Evolutionary conservation across 192 early-diverging fungal genomes (phyloP).

Genomic region (Backusella tarrabulga): DNA sequence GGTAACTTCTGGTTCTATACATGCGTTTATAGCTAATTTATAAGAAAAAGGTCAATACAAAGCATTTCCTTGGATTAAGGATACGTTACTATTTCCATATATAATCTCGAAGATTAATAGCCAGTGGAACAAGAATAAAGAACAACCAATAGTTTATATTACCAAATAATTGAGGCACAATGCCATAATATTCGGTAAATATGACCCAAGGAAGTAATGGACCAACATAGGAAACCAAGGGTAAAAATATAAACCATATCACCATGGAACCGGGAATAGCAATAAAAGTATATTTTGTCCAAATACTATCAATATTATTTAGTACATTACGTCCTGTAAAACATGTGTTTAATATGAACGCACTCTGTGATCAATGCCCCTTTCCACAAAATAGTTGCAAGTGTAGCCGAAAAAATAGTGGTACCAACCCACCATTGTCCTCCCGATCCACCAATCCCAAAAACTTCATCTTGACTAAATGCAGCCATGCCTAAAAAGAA

Average conservation of each 20-base stretch:
- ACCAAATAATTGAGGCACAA: conserved; percentile 58
- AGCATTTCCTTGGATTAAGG: background rate
- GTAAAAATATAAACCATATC: conserved; percentile 88
- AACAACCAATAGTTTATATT: conserved; percentile 84
- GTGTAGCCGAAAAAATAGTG: conserved; percentile 84
- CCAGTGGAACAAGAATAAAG: conserved; percentile 76
- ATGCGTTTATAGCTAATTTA: conserved; percentile 64
- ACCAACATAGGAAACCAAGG: conserved; percentile 77
- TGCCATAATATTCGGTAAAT: conserved; percentile 73
- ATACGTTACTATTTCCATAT: conserved; percentile 90
- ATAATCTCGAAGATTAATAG: conserved; percentile 85
- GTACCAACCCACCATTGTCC: conserved; percentile 92
- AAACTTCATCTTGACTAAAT: conserved; percentile 66
- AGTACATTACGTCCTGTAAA: background rate
- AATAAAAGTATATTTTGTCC: conserved; percentile 91
- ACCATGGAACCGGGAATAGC: conserved; percentile 88
- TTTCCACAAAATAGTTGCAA: conserved; percentile 89
- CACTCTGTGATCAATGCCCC: conserved; percentile 84
- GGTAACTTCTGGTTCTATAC: conserved; percentile 81
- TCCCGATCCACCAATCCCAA: conserved; percentile 65
- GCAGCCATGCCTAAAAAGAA: conserved; percentile 68
- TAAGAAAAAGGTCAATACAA: background rate
- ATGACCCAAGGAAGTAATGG: conserved; percentile 59
- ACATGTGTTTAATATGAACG: conserved; percentile 2
- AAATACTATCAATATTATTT: conserved; percentile 53